phyloP scores from a whole-genome alignment of 371 early-diverging fungal genomes.

The Encephalitozoon romaleae region DNA sequence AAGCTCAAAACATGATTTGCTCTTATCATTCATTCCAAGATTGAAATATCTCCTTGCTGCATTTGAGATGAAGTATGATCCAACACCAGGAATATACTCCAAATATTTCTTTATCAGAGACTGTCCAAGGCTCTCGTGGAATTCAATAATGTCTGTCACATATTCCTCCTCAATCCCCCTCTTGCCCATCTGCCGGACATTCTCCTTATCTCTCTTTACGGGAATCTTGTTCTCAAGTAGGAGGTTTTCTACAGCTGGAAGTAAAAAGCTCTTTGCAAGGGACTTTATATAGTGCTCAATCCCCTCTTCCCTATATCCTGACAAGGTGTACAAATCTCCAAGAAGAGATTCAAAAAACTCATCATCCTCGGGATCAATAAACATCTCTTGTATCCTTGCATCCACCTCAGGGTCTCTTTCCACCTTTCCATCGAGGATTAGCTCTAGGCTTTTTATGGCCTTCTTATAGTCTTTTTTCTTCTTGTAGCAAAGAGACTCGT shows the following conservation, averaged over 20 bases:
- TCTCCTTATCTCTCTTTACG: neutral
- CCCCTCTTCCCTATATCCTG: constrained; percentile 35
- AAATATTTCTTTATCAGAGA: constrained; percentile 18
- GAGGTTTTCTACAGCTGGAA: constrained; percentile 22
- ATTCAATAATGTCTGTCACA: neutral
- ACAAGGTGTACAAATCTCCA: constrained; percentile 42
- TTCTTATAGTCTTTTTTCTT: constrained; percentile 51
- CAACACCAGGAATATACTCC: constrained; percentile 18
- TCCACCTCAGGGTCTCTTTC: constrained; percentile 13
- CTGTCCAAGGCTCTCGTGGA: neutral
- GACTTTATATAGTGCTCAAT: constrained; percentile 24
- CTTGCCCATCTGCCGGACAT: neutral
- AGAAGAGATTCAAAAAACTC: constrained; percentile 46
- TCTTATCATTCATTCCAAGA: constrained; percentile 11
- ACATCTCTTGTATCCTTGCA: constrained; percentile 22
- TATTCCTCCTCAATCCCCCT: neutral
- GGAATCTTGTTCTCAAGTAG: constrained; percentile 17
- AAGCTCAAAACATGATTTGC: constrained; percentile 38
- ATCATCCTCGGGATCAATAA: constrained; percentile 41
- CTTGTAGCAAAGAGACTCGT: constrained; percentile 52
- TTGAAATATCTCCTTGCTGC: constrained; percentile 19
- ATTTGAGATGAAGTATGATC: constrained; percentile 49
- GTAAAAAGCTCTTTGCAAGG: constrained; percentile 8
- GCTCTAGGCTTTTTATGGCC: constrained; percentile 31
- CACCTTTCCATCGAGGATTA: constrained; percentile 14